Evolutionary conservation across 2,329 filamentous ascomycete genomes (phyloP), one percentile per base, ranked within the genome.

Genomic region (Microsporum audouinii): DNA sequence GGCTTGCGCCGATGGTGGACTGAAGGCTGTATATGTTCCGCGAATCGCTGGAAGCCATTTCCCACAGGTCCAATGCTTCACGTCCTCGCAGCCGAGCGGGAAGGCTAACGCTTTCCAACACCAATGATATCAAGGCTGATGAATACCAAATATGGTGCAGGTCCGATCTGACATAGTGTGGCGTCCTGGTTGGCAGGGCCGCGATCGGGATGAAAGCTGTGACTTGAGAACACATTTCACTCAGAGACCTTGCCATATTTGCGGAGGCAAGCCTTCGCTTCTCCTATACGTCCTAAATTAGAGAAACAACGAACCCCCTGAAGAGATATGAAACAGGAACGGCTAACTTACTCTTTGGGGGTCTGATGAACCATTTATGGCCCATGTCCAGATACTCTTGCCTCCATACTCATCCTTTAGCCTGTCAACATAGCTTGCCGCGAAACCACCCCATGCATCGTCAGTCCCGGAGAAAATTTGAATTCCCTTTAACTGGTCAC

Each of bases 341-440:
- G 47, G 63, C 62, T 41, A 59, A 63, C 41, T 45, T 57, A 59
- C 61, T 57, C 61, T 53, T 57, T 47, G 8, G 56, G 10, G 49
- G 31, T 59, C 60, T 60, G 63, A 41, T 57, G 73, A 77, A 45
- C 80, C 77, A 61, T 87, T 85, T 27, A 91, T 72, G 0, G 88
- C 91, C 87, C 91, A 97, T 10, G 91, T 82, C 88, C 90, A 95
- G 36, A 96, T 83, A 58, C 84, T 84, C 38, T 85, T 83, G 76
- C 96, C 97, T 34, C 90, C 89, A 71, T 91, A 92, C 71, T 99
- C 94, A 70, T 99, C 94, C 63, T 89, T 79, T 61, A 99, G 75
- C 34, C 85, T 81, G 71, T 97, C 87, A 31, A 90, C 72, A 70
- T 91, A 92, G 62, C 81, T 80, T 2, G 85, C 78, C 5, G 86